Evolutionary conservation across 148 eudicot genomes (phyloP).

Genomic region (Heliosperma pusillum): DNA sequence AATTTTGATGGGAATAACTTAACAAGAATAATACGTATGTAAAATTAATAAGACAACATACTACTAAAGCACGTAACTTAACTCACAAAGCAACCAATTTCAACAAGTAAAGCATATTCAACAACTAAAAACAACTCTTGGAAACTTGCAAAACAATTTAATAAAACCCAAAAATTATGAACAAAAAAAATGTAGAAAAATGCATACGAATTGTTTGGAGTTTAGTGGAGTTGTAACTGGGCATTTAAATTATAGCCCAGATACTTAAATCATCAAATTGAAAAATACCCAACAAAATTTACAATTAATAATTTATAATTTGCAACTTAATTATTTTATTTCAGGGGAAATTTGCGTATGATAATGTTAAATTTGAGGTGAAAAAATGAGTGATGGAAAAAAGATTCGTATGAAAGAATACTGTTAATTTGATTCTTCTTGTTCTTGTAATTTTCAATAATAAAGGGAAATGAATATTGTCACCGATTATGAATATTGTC

Average conservation of each 20-base stretch:
- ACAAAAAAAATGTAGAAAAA: neutral
- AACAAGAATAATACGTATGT: neutral
- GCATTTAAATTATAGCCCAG: slow-evolving; percentile 20
- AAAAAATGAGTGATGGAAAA: slow-evolving; percentile 8
- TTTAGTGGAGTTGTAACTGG: slow-evolving; percentile 25
- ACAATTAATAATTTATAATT: neutral
- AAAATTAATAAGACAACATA: neutral
- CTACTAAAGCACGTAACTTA: neutral
- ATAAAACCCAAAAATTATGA: slow-evolving; percentile 17
- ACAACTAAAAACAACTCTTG: neutral
- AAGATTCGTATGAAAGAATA: too few species aligned
- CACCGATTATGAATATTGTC: too few species aligned
- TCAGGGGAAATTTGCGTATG: too few species aligned
- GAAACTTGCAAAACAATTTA: slow-evolving; percentile 18
- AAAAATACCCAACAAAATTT: slow-evolving; percentile 4
- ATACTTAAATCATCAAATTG: slow-evolving; percentile 29
- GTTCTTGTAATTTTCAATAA: too few species aligned
- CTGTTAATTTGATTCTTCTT: too few species aligned
- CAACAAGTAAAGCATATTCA: slow-evolving; percentile 16
- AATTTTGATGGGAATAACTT: too few species aligned
- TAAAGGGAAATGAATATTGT: too few species aligned
- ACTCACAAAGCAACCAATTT: slow-evolving; percentile 14
- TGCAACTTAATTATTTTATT: too few species aligned
- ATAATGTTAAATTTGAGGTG: neutral
- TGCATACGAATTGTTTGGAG: slow-evolving; percentile 47